Base-by-base conservation (phyloP, 768 basidiomycete genomes). In the Solioccasus polychromus region DNA sequence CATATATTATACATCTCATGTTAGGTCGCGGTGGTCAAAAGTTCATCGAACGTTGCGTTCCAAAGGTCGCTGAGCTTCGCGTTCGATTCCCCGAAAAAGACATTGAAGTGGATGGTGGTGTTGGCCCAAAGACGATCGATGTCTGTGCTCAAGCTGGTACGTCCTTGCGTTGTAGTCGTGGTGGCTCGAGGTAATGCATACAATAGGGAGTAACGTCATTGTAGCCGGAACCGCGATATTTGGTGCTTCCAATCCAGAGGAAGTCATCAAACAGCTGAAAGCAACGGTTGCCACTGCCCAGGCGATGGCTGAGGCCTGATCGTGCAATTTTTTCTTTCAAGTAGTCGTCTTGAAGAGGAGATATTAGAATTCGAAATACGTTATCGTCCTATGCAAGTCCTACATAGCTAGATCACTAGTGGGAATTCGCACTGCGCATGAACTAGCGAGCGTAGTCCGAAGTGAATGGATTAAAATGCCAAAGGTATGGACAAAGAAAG, bases 221-320 rank as follows among this genome's bases (percentile, higher is more conserved):
- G 96, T 99, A 23, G 94, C 96, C 11, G 96, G 96, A 11, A 97
- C 94, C 7, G 93, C 95, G 6, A 87, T 99, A 50, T 98, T 98
- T 60, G 80, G 78, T 32, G 84, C 92, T 2, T 59, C 76, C n/a
- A 74, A 83, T 57, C 88, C 96, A 0, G 83, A 83, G 35, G 68
- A 79, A 30, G 90, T 94, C 38, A 96, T 97, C 41, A 57, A 75
- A 34, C 61, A 72, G 8, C 69, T 97, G 30, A 92, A 88, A 67
- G 70, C 76, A 28, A 75, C 77, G 18, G 83, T 95, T 26, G 75
- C 83, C 51, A 67, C 76, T 18, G 89, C 83, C 14, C 86, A 86
- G 61, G 78, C 74, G 17, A 78, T n/a, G n/a, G n/a, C n/a, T n/a
- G n/a, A n/a, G n/a, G n/a, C n/a, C n/a, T n/a, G n/a, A n/a, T n/a